Evolutionary conservation across 78 protist genomes (phyloP), one percentile per base, ranked within the genome.

Genomic region (Dictyostelium intermedium): DNA sequence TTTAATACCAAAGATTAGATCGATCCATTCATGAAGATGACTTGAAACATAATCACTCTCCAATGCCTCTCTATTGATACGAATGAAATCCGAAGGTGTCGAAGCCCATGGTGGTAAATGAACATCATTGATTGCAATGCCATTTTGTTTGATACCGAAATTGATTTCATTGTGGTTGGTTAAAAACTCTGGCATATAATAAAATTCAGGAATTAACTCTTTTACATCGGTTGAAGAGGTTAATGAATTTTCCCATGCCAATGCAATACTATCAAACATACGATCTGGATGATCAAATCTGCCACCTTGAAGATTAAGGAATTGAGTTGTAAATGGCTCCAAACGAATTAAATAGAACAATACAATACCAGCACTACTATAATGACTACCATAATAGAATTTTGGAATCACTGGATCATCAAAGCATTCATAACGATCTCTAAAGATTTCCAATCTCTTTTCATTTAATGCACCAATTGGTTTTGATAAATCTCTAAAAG

Each of bases 251-350:
- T 74, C 18, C 98, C 98, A 99, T 35, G 99, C 70, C 50, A 43
- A 35, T 4, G 70, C 82, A 3, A 99, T 50, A 14, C 92, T 70
- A 66, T 80, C 53, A 95, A 99, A 99, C 97, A 98, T 87, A 30
- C 99, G 95, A 86, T 98, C 98, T 2, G 99, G 97, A 16, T 95
- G 97, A 82, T 99, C 99, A 16, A 99, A 99, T 25, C 83, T 30
- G 20, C 99, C 99, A 25, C 98, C 99, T 66, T 99, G 99, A 3
- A 98, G 82, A 37, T 83, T 79, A 35, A 95, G 43, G 72, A 91
- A 82, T 20, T n/a, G 66, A 1, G 96, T 41, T 23, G 99, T 97
- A 95, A 91, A 99, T 16, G 99, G 99, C 84, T 98, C 99, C 78
- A 98, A 37, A 9, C 99, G 96, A 23, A 98, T 32, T 37, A 99